Base-by-base conservation (phyloP, 805 yeast genomes). In the Candida succiphila region DNA sequence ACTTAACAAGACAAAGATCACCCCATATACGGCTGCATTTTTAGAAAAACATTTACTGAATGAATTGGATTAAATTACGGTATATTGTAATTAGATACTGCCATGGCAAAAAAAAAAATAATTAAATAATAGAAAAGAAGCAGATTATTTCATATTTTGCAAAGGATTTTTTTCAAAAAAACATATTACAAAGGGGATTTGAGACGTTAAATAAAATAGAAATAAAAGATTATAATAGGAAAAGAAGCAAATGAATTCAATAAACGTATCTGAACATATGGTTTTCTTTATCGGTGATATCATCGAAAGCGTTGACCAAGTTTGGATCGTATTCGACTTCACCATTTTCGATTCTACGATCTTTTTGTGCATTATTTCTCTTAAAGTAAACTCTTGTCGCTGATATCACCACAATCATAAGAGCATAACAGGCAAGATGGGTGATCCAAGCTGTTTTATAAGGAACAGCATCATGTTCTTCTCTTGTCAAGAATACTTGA, bases 271-370 rank as follows among this genome's bases (percentile, higher is more conserved):
- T 38, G 25, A 48, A 47, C 34, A 43, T 42, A 25, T 39, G 32
- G 25, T 51, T 51, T 36, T 48, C 44, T 25, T 31, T 30, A 35
- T 51, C 56, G 15, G 56, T 48, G 29, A 48, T 40, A 35, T 51
- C 55, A 36, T 42, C 54, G 27, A 52, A 52, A 23, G 51, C 56
- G 39, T 49, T 49, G 25, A 37, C 37, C 23, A 39, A 37, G 7
- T 34, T 32, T 1, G 8, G 29, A 27, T 41, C 44, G 5, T 27
- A 34, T 25, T 35, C 32, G 8, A 17, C 26, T 22, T 30, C 32
- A 22, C 32, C 32, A n/a, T 20, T 16, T 30, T 30, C 32, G 23
- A 30, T 30, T 7, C 12, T 3, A 16, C 25, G 5, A 14, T 45
- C 48, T 32, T 43, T 43, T 29, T 37, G 36, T 26, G 36, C 35